Evolutionary conservation across 805 yeast genomes (phyloP).

Genomic region (Barnettozyma populi): DNA sequence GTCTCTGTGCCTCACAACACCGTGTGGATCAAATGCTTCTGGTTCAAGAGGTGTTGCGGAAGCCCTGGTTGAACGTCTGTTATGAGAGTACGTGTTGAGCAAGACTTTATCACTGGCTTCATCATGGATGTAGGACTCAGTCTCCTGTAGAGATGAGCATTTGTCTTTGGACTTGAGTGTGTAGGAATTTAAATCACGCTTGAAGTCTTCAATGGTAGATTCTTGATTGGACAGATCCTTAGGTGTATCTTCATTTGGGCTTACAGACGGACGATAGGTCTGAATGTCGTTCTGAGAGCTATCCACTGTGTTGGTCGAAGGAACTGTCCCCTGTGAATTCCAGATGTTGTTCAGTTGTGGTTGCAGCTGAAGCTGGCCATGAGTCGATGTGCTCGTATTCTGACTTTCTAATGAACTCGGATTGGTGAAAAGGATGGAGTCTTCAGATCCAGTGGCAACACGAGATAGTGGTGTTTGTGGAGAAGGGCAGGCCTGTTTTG

Average conservation of each 20-base stretch:
- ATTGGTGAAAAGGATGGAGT: conserved; percentile 24
- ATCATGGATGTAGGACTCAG: conserved; percentile 32
- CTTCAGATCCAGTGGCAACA: conserved; percentile 20
- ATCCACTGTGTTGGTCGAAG: neutral
- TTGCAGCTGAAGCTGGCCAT: conserved; percentile 1
- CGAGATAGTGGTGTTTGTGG: conserved; percentile 22
- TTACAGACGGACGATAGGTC: neutral
- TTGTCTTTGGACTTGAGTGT: neutral
- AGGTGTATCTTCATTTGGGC: neutral
- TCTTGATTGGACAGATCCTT: neutral
- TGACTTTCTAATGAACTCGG: conserved; percentile 22
- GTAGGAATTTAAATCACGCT: neutral
- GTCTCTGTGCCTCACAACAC: conserved; percentile 8
- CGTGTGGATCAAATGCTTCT: neutral
- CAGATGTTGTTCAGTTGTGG: neutral
- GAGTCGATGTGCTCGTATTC: conserved; percentile 18
- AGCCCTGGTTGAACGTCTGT: conserved; percentile 17
- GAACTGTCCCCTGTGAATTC: neutral
- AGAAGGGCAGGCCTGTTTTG: neutral
- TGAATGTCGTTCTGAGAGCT: neutral
- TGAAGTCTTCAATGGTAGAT: neutral
- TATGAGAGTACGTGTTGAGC: conserved; percentile 27
- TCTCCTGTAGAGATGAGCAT: conserved; percentile 16
- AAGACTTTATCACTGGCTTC: conserved; percentile 28
- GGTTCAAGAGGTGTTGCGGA: neutral